Evolutionary conservation across 352 stramenopile genomes (phyloP), one percentile per base, ranked within the genome.

Genomic region (Phytophthora idaei): DNA sequence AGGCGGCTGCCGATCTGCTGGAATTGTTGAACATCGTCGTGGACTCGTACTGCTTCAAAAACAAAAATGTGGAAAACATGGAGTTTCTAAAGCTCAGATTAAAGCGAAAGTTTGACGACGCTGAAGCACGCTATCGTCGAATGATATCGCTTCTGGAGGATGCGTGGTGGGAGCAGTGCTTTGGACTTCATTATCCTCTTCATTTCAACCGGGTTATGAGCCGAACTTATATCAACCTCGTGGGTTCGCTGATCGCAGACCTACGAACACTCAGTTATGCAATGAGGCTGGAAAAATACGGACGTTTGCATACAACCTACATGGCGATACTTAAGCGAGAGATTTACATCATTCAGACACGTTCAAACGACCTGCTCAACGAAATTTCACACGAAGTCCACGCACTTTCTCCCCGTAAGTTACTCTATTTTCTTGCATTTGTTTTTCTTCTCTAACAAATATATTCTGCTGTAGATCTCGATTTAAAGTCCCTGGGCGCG

Each of bases 31-130:
- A 92, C 54, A 76, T 92, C 54, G 88, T 93, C 42, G 69, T 93
- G 14, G 85, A 93, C 66, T 85, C 85, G 36, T 93, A 93, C 72
- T 93, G 85, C 49, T 93, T 91, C 74, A 89, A 89, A 59, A 89
- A 86, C 76, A 92, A 91, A 71, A 90, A 90, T 67, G 66, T 89
- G 5, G 81, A 91, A 10, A 73, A 87, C 57, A 89, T 92, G 83
- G 80, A 92, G 29, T 90, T 93, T 32, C 57, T 92, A 3, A 80
- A 78, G n/a, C 51, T 90, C 37, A 83, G 87, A 55, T 65, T 93
- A 11, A 58, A 72, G 3, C 81, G 72, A 45, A 92, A 92, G 57
- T 92, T 93, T 46, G 78, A 90, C n/a, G 66, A 67, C 1, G 69
- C 76, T 2, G 37, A 69, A 27, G 81, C 62, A 7, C 78, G 83